A percentile compares a stretch with the other conserved stretches of the same genome.
These are phyloP conservation scores for Tolypocladium tundrense DNA, from an alignment of 2,329 filamentous ascomycete species.

Conservation along the genomic window DNA sequence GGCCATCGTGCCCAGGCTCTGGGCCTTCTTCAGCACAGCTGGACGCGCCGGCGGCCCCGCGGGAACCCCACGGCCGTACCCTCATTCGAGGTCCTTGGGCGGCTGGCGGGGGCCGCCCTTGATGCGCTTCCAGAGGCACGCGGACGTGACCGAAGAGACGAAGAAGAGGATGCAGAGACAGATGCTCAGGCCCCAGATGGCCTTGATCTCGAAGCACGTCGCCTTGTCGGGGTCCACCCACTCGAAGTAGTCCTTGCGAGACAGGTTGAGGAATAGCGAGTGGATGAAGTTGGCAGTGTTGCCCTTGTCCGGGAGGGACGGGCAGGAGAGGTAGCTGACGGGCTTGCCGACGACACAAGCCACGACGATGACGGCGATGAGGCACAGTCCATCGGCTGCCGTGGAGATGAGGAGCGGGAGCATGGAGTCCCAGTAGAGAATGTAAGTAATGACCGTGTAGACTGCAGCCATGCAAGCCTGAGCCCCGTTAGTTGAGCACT, in stretches of 20 bases:
- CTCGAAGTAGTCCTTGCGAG: slow-evolving; percentile 22
- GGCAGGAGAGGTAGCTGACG: slow-evolving; percentile 68
- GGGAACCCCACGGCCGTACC: slow-evolving; percentile 33
- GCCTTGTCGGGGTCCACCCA: slow-evolving; percentile 43
- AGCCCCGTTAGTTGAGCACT: background rate
- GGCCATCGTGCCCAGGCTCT: slow-evolving; percentile 27
- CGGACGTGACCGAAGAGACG: slow-evolving; percentile 47
- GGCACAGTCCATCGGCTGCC: slow-evolving; percentile 55
- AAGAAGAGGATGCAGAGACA: slow-evolving; percentile 63
- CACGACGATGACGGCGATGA: slow-evolving; percentile 70
- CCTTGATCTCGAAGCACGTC: slow-evolving; percentile 77
- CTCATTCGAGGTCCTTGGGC: slow-evolving; percentile 41
- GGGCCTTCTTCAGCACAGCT: slow-evolving; percentile 12
- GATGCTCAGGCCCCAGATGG: slow-evolving; percentile 78
- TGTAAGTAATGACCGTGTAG: slow-evolving; percentile 70
- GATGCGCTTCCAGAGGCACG: slow-evolving; percentile 53
- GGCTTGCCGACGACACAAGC: slow-evolving; percentile 71
- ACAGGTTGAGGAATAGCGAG: slow-evolving; percentile 30
- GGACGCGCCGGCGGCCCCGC: slow-evolving; percentile 8
- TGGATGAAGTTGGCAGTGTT: slow-evolving; percentile 34
- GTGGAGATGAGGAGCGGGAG: slow-evolving; percentile 64
- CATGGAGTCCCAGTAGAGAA: slow-evolving; percentile 68
- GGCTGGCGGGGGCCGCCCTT: slow-evolving; percentile 26
- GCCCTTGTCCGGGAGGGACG: slow-evolving; percentile 30
- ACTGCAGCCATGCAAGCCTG: slow-evolving; percentile 70